Evolutionary conservation across 2,329 filamentous ascomycete genomes (phyloP).

Genomic region (Hypoxylon sp.): DNA sequence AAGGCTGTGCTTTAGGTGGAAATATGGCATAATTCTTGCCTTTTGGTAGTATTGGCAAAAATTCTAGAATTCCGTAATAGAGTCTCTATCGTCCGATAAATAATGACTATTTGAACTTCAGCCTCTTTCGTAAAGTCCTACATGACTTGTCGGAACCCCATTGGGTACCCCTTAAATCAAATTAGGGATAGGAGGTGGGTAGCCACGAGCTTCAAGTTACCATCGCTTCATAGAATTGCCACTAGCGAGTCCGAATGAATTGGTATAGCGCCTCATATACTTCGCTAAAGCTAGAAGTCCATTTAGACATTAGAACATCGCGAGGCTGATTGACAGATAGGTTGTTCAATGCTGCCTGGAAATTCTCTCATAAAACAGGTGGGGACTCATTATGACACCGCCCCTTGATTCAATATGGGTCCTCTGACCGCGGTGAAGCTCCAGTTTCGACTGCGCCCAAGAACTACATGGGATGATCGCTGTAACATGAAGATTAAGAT

Average conservation of each 20-base stretch:
- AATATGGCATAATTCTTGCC: slow-evolving; percentile 7
- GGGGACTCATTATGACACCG: slow-evolving; percentile 3
- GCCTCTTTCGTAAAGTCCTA: slow-evolving; percentile 5
- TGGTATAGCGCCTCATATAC: not conserved
- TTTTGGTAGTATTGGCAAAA: slow-evolving; percentile 9
- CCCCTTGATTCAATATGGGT: slow-evolving; percentile 19
- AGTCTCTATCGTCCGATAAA: slow-evolving; percentile 7
- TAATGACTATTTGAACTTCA: slow-evolving; percentile 3
- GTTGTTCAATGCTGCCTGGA: slow-evolving; percentile 24
- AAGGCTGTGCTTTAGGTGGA: not conserved
- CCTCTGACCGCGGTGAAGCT: slow-evolving; percentile 5
- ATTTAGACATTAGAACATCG: slow-evolving; percentile 7
- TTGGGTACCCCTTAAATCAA: slow-evolving; percentile 31
- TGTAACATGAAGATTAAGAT: slow-evolving; percentile 17
- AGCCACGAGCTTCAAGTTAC: not conserved
- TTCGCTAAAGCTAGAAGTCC: not conserved
- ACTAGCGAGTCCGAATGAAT: not conserved
- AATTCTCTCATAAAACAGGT: slow-evolving; percentile 12
- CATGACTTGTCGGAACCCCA: slow-evolving; percentile 32
- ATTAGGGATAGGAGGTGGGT: slow-evolving; percentile 5
- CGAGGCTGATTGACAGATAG: slow-evolving; percentile 27
- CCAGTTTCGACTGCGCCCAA: not conserved
- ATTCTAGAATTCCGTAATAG: slow-evolving; percentile 4
- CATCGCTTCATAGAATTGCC: slow-evolving; percentile 1
- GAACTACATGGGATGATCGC: slow-evolving; percentile 18